A percentile compares a stretch with the other conserved stretches of the same genome.
Evolutionary conservation across 2,329 filamentous ascomycete species (phyloP).

Genomic region (Scedosporium dehoogii): DNA sequence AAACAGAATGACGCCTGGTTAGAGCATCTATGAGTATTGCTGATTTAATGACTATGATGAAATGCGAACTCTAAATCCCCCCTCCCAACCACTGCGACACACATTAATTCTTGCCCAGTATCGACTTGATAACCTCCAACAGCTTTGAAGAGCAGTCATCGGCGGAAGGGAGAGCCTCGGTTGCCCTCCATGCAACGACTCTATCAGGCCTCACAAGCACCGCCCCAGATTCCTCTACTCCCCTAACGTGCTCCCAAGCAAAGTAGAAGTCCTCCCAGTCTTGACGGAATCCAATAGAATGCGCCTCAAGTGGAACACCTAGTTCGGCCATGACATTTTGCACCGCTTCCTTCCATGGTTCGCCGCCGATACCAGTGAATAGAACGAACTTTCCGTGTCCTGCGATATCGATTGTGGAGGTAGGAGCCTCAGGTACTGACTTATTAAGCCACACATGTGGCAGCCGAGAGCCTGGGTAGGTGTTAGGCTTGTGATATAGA

Average conservation of each 20-base stretch:
- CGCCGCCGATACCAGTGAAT: constrained; percentile 45
- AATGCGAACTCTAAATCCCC: too few relatives aligned
- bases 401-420: constrained; percentile 50
- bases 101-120: constrained; percentile 1
- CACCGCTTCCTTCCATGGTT: constrained; percentile 42
- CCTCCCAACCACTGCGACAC: too few relatives aligned
- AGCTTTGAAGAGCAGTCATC: constrained; percentile 7
- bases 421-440: constrained; percentile 27
- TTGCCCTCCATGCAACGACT: constrained; percentile 44
- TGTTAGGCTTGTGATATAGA: constrained; percentile 33
- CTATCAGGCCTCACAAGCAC: constrained; percentile 49
- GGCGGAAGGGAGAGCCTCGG: not conserved
- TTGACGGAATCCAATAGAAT: constrained; percentile 45
- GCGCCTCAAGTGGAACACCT: constrained; percentile 35
- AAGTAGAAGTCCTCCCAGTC: constrained; percentile 54
- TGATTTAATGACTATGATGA: too few relatives aligned
- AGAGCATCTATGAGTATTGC: too few relatives aligned
- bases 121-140: constrained; percentile 4
- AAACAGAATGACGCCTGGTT: too few relatives aligned
- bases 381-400: constrained; percentile 43
- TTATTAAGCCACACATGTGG: constrained; percentile 55
- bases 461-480: constrained; percentile 48
- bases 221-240: constrained; percentile 46
- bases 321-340: constrained; percentile 23
- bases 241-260: constrained; percentile 44